Evolutionary conservation across 78 protist species (phyloP).

Genomic region (Polysphondylium violaceum): DNA sequence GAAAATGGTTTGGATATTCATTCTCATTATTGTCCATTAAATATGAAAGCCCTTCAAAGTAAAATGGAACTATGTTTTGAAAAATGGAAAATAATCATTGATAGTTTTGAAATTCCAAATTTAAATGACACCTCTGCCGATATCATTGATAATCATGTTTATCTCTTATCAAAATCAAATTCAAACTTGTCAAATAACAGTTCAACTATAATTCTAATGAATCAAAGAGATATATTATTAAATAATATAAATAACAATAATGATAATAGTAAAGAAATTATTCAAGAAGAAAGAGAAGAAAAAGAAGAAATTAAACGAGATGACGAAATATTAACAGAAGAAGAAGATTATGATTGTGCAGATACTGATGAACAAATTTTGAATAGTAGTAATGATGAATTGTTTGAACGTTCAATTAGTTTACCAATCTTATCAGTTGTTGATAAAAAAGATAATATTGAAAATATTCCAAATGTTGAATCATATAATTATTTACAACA

Average conservation of each 20-base stretch:
- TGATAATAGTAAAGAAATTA: background rate
- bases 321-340: background rate
- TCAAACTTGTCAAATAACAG: conserved; percentile 9
- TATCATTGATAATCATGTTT: conserved; percentile 10
- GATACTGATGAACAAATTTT: background rate
- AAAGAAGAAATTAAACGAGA: background rate
- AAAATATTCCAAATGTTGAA: conserved; percentile 7
- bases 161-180: conserved; percentile 10
- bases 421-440: background rate
- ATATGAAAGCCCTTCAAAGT: conserved; percentile 71
- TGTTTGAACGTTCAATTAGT: background rate
- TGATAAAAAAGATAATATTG: background rate
- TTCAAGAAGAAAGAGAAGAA: background rate
- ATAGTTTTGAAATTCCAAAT: conserved; percentile 13
- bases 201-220: conserved; percentile 8
- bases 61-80: conserved; percentile 79
- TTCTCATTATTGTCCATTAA: conserved; percentile 45
- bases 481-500: background rate
- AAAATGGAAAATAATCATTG: conserved; percentile 57
- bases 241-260: no score
- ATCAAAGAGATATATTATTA: conserved; percentile 22
- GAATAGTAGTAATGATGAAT: background rate
- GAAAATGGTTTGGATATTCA: conserved; percentile 66
- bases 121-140: background rate
- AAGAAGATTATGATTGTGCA: background rate